Percentiles rank a stretch among this genome's conserved stretches.
Conservation (phyloP, 768 basidiomycete species). For the Pleurotus ostreatus region DNA sequence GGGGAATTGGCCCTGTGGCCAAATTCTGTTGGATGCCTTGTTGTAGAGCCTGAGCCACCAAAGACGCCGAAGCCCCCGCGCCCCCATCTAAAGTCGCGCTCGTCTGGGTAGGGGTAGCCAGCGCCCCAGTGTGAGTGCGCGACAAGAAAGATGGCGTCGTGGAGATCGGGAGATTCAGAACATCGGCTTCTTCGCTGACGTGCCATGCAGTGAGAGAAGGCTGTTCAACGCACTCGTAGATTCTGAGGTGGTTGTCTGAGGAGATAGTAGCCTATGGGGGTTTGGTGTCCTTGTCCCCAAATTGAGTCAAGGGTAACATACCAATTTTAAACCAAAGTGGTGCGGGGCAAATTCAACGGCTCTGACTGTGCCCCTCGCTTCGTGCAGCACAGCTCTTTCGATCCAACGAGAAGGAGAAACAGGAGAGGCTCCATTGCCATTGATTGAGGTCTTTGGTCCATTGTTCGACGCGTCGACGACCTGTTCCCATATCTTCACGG, state of each 20-base stretch:
- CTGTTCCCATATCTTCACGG: constrained; percentile 92
- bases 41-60: constrained; percentile 63
- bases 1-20: constrained; percentile 5
- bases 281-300: neutral
- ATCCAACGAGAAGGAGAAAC: constrained; percentile 54
- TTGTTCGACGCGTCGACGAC: constrained; percentile 1
- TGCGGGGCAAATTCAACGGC: constrained; percentile 85
- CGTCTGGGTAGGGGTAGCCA: constrained; percentile 72
- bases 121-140: constrained; percentile 50
- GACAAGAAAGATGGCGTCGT: constrained; percentile 37
- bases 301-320: constrained; percentile 28
- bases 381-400: constrained; percentile 70
- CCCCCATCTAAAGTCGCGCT: constrained; percentile 50
- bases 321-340: constrained; percentile 85
- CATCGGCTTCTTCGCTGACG: constrained; percentile 73
- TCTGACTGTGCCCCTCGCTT: constrained; percentile 84
- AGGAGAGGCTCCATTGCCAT: constrained; percentile 19
- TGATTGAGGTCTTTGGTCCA: constrained; percentile 10
- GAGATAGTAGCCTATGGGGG: constrained; percentile 76
- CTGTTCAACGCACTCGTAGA: constrained; percentile 89
- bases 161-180: constrained; percentile 47
- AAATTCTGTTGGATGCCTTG: constrained; percentile 38
- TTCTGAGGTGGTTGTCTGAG: constrained; percentile 80
- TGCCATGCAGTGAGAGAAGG: constrained; percentile 72
- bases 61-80: constrained; percentile 36